Evolutionary conservation across 108 stramenopile species (phyloP), one percentile per base, ranked within the genome.

Genomic region (Nitzschia sp.): DNA sequence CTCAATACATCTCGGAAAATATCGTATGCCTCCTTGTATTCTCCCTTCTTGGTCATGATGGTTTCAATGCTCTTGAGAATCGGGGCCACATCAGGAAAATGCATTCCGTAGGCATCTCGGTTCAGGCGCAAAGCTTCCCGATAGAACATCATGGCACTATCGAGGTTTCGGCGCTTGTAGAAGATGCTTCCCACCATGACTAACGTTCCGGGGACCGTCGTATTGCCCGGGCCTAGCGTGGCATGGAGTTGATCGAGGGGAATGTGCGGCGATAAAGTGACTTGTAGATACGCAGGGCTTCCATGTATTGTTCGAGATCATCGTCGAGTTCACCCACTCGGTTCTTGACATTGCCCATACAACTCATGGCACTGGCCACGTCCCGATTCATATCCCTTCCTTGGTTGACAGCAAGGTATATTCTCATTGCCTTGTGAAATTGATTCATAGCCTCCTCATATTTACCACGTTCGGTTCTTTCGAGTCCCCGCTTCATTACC

Each of bases 311-410:
- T 15, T 54, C 45, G 17, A 91, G 79, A 3, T 86, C 90, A 21
- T 75, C 87, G 44, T 86, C 85, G 13, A 91, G 69, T 50, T n/a
- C n/a, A n/a, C n/a, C n/a, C n/a, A n/a, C n/a, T n/a, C n/a, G n/a
- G n/a, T n/a, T n/a, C n/a, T n/a, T 91, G 87, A 1, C 90, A 86
- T 6, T 77, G 23, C 85, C 90, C 86, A 91, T 91, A 63, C 89
- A 90, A 4, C 86, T 87, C 11, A 90, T 78, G 23, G 83, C 85
- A 52, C 85, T 85, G n/a, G 89, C 89, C 21, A 90, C 84, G 75
- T 90, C 83, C 19, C 86, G 80, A 72, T 77, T 86, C 50, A 80
- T 76, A 15, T 71, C 72, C 29, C 23, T 30, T 11, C 77, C 74
- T 17, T 65, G 52, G 45, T 80, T 82, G 21, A 78, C 67, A 15